Evolutionary conservation across 306 rosid genomes (phyloP).

Genomic region (Prunus campanulata): DNA sequence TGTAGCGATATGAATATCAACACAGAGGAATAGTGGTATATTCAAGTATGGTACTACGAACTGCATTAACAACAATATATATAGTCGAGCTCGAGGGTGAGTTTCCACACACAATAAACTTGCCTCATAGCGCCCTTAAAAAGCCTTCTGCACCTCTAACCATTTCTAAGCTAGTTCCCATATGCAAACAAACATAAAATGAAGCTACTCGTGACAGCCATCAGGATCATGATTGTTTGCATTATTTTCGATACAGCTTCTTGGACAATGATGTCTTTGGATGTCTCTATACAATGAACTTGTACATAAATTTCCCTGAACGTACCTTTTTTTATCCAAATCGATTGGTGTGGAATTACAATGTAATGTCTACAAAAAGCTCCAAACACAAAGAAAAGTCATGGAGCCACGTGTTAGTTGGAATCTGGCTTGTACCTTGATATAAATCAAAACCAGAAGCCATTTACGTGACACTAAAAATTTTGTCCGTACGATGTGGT

Average conservation of each 20-base stretch:
- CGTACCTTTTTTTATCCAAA: too few relatives aligned
- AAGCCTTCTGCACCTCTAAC: background rate
- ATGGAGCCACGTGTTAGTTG: background rate
- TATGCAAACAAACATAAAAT: background rate
- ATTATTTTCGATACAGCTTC: background rate
- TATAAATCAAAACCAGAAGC: background rate
- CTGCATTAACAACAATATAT: background rate
- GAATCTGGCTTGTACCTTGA: background rate
- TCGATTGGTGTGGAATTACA: too few relatives aligned
- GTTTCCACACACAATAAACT: background rate
- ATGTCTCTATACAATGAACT: background rate
- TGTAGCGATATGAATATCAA: background rate
- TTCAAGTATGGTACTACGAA: background rate
- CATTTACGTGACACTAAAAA: background rate
- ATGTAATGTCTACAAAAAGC: background rate
- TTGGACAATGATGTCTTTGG: background rate
- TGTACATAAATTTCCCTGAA: background rate
- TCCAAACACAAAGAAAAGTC: conserved; percentile 3
- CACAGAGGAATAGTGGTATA: background rate
- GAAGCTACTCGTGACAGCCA: background rate
- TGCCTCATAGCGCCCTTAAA: too few relatives aligned
- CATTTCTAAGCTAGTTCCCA: background rate
- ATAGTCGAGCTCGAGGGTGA: background rate
- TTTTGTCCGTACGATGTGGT: background rate
- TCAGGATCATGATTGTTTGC: background rate